Percentiles rank a stretch among this genome's conserved stretches.
Evolutionary conservation across 768 basidiomycete genomes (phyloP).

Genomic region (Pleurotus platypus): DNA sequence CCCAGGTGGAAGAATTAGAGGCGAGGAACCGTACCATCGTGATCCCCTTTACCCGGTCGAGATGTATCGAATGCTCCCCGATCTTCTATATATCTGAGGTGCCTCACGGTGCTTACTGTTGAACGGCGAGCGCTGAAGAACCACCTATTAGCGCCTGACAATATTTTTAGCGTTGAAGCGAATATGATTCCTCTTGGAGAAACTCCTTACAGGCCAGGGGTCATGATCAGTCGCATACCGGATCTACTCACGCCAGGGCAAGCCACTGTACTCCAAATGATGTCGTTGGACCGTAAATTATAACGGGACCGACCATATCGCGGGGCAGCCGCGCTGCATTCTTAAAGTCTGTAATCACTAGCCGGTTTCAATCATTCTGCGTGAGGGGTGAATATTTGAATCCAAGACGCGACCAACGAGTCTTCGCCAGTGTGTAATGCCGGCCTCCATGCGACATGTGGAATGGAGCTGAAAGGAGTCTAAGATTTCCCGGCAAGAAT

Average conservation of each 20-base stretch:
- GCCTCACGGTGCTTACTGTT: not conserved
- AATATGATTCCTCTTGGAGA: not conserved
- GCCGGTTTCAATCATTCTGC: not conserved
- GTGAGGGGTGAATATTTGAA: too few relatives aligned
- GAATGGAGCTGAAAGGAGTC: not conserved
- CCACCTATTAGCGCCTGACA: not conserved
- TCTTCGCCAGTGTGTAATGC: too few relatives aligned
- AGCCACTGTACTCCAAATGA: not conserved
- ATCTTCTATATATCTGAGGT: not conserved
- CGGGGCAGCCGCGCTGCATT: not conserved
- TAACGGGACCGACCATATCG: not conserved
- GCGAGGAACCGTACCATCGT: constrained; percentile 9
- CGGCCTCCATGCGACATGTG: too few relatives aligned
- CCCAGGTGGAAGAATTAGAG: constrained; percentile 7
- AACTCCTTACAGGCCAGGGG: not conserved
- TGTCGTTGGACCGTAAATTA: not conserved
- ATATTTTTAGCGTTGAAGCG: not conserved
- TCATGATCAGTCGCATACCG: not conserved
- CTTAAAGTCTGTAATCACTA: not conserved
- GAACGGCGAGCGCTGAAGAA: not conserved
- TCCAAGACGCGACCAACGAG: not conserved
- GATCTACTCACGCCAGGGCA: constrained; percentile 3
- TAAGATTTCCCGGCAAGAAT: not conserved
- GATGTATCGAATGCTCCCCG: constrained; percentile 1
- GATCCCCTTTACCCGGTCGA: not conserved